These are phyloP conservation scores for Plasmodium inui DNA, from an alignment of 169 alveolate genomes.

Conservation along the genomic window DNA sequence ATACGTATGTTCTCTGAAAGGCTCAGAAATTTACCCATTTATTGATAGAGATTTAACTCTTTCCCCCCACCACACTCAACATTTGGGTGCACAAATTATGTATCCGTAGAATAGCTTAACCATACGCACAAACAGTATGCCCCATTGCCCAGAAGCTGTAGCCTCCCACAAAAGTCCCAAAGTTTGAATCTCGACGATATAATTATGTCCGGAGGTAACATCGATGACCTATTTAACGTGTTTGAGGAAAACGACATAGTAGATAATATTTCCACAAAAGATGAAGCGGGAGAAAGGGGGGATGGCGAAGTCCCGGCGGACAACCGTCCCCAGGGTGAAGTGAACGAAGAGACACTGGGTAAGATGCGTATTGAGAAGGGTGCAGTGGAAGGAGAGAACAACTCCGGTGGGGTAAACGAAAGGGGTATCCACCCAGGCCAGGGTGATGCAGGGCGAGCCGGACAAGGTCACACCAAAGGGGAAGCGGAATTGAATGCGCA, in stretches of 20 bases:
- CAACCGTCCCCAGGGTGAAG: not conserved
- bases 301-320: not conserved
- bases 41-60: not conserved
- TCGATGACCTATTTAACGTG: conserved; percentile 68
- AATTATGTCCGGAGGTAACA: conserved; percentile 56
- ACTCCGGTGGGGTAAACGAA: not conserved
- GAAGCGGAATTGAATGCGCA: not conserved
- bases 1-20: too few relatives aligned
- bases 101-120: not conserved
- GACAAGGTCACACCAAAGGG: not conserved
- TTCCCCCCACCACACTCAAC: not conserved
- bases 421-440: not conserved
- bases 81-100: not conserved
- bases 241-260: conserved; percentile 46
- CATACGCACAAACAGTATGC: not conserved
- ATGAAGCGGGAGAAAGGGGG: not conserved
- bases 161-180: not conserved
- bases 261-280: conserved; percentile 17
- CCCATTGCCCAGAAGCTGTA: not conserved
- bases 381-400: not conserved
- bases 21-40: not conserved
- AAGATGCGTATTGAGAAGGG: not conserved
- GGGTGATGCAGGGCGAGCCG: not conserved
- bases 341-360: not conserved
- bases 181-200: not conserved